These are phyloP conservation scores for Ceratobasidium sp. DNA, from an alignment of 1,284 basidiomycete genomes.

Conservation along the genomic window DNA sequence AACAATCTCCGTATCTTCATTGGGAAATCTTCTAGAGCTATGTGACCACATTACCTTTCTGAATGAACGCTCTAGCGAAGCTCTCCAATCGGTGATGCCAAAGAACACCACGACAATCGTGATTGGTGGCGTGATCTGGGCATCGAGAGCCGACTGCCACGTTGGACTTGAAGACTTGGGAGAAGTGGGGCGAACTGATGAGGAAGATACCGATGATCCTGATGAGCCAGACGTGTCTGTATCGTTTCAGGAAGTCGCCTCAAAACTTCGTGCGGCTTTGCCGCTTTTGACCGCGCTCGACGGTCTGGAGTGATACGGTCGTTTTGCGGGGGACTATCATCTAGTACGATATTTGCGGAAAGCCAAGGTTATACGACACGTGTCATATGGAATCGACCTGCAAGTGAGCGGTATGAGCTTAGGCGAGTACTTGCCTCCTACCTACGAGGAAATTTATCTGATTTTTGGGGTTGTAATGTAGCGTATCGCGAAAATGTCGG, in stretches of 20 bases:
- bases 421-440: neutral
- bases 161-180: slow-evolving; percentile 25
- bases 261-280: slow-evolving; percentile 8
- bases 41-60: slow-evolving; percentile 14
- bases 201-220: neutral
- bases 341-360: slow-evolving; percentile 18
- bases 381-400: slow-evolving; percentile 33
- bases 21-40: slow-evolving; percentile 17
- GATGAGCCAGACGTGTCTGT: neutral
- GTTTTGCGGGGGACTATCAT: slow-evolving; percentile 32
- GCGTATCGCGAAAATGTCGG: slow-evolving; percentile 14
- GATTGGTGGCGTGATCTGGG: slow-evolving; percentile 19
- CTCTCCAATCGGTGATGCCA: neutral
- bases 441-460: neutral
- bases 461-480: neutral
- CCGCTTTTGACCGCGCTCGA: slow-evolving; percentile 12
- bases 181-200: neutral
- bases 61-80: neutral
- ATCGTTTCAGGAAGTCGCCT: neutral
- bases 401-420: slow-evolving; percentile 1
- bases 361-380: slow-evolving; percentile 5
- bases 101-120: slow-evolving; percentile 8
- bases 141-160: neutral
- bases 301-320: slow-evolving; percentile 32
- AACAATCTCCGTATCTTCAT: slow-evolving; percentile 16